Evolutionary conservation across 441 rosid genomes (phyloP), one percentile per base, ranked within the genome.

Genomic region (Geranium incanum): DNA sequence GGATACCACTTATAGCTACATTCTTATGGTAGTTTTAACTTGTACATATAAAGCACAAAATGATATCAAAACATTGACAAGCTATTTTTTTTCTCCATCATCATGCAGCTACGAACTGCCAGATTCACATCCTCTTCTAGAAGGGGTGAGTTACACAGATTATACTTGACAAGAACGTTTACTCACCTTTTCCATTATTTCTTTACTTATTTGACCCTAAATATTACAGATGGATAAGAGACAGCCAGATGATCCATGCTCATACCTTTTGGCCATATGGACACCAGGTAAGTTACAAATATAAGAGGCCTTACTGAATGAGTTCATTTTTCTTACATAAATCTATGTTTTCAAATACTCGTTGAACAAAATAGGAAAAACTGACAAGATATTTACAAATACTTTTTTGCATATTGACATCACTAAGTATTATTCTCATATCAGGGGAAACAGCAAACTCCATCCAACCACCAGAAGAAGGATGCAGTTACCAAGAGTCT

Each of bases 231-330:
- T 95, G 90, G 91, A 89, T 65, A 87, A 70, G 77, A 81, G 97
- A 82, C 97, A 91, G 78, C 84, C 79, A 36, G 98, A 90, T 86
- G 99, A 95, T 71, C 98, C 94, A 70, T 86, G 95, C 74, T 92
- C 97, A 63, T 95, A 91, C 78, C 98, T 93, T 74, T 87, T 95
- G 69, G 97, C 97, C 59, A 87, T 93, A 78, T 95, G 99, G 98
- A 84, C 92, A 72, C 98, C 99, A 71, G 99, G 99, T 93, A 72
- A 81, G 83, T 33, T 70, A 68, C 67, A 41, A 69, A 66, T 33
- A 9, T 33, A 5, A 64, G 3, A 62, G 4, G 13, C 28, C 36
- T 62, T 5, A 36, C 66, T 21, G 9, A 62, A 62, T 62, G 37
- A 62, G 66, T 6, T 63, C 6, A 28, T 63, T 28, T 63, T 36